phyloP scores from a whole-genome alignment of 768 basidiomycete species.

The Kwoniella sp. region DNA sequence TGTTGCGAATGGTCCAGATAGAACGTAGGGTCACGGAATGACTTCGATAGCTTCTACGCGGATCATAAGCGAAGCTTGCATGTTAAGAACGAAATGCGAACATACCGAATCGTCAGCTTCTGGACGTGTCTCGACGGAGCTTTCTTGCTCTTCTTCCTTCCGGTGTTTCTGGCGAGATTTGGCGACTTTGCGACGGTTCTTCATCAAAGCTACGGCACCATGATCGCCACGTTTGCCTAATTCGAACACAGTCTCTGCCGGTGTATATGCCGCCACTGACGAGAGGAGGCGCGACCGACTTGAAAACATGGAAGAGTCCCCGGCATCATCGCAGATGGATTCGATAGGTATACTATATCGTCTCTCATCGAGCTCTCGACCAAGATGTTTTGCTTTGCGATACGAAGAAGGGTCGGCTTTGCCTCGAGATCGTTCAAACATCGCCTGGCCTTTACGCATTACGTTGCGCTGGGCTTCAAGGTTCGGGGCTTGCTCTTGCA shows the following conservation, averaged over 20 bases:
- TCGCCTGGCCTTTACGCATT: conserved; percentile 81
- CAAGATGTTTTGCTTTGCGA: conserved; percentile 84
- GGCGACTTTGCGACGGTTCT: conserved; percentile 77
- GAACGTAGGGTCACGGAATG: conserved; percentile 77
- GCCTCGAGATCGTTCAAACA: conserved; percentile 92
- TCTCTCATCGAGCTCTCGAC: conserved; percentile 66
- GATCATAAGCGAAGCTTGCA: too few relatives aligned
- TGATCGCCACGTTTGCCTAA: conserved; percentile 71
- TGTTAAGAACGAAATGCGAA: too few relatives aligned
- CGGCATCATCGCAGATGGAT: conserved; percentile 65
- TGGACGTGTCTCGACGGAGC: too few relatives aligned
- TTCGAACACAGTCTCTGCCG: conserved; percentile 89
- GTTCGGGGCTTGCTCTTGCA: conserved; percentile 58
- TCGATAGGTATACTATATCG: conserved; percentile 61
- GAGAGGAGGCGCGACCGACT: conserved; percentile 69
- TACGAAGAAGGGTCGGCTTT: conserved; percentile 80
- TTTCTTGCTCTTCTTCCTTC: conserved; percentile 2
- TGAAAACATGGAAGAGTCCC: conserved; percentile 59
- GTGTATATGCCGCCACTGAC: conserved; percentile 78
- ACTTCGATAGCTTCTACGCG: too few relatives aligned
- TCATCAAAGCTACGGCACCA: conserved; percentile 76
- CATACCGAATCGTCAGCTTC: too few relatives aligned
- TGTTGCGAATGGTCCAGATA: conserved; percentile 93
- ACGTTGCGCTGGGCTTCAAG: conserved; percentile 73
- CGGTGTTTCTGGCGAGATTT: conserved; percentile 23